Conservation (phyloP, 2,329 filamentous ascomycete species). For the Aureobasidium sp. region DNA sequence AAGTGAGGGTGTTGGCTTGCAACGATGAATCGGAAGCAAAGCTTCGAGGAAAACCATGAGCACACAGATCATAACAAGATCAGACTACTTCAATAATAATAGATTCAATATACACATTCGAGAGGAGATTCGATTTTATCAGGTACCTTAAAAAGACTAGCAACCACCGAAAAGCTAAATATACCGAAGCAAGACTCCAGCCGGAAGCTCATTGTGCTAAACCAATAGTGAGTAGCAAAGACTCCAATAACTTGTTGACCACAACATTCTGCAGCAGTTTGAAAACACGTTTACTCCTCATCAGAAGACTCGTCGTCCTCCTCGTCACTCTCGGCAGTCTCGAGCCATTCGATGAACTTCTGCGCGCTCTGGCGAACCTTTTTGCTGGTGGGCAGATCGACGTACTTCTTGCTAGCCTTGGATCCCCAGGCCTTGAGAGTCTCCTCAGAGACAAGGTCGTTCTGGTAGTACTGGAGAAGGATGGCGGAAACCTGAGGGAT, state of each 20-base stretch:
- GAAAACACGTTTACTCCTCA: constrained; percentile 6
- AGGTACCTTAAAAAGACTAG: constrained; percentile 2
- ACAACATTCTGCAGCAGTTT: neutral
- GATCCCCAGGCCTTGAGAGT: constrained; percentile 83
- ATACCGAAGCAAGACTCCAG: neutral
- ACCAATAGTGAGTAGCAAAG: neutral
- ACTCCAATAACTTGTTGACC: neutral
- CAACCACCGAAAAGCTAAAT: constrained; percentile 2
- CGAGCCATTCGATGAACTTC: constrained; percentile 90
- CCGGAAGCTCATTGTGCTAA: neutral
- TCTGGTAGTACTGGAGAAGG: constrained; percentile 81
- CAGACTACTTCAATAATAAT: no score
- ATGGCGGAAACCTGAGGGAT: constrained; percentile 75
- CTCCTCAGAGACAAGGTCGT: constrained; percentile 83
- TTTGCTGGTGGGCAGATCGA: constrained; percentile 80
- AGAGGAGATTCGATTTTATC: neutral
- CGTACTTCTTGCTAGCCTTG: constrained; percentile 98
- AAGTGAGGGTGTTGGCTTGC: neutral
- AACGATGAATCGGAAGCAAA: neutral
- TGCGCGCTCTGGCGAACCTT: constrained; percentile 93
- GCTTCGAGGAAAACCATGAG: no score
- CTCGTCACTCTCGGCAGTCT: constrained; percentile 70
- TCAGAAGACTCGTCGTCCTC: constrained; percentile 48
- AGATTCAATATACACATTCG: neutral
- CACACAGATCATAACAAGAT: no score